These are phyloP conservation scores for Jackrogersella multiformis DNA, from an alignment of 495 filamentous ascomycete genomes.

Conservation along the genomic window DNA sequence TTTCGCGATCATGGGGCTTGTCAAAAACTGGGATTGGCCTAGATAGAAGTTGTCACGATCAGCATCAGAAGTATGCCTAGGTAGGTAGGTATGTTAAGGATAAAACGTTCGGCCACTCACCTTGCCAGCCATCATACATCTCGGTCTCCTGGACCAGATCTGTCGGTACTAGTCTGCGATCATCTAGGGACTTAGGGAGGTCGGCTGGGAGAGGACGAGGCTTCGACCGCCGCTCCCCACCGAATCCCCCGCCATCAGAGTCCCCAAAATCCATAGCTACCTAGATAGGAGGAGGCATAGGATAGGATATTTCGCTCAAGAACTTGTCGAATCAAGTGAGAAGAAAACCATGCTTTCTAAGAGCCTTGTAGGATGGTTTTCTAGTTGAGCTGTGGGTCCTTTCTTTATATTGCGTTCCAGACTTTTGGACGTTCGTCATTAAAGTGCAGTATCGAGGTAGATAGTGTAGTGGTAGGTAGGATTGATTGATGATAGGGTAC, in stretches of 20 bases:
- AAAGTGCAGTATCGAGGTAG: conserved; percentile 16
- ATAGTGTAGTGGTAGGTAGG: no score
- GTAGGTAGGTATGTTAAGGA: no score
- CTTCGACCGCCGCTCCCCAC: conserved; percentile 46
- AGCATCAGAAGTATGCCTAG: conserved; percentile 15
- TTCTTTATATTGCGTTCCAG: conserved; percentile 31
- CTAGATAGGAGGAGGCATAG: conserved; percentile 46
- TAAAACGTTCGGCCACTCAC: conserved; percentile 57
- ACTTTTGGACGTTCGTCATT: conserved; percentile 36
- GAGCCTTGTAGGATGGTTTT: neutral
- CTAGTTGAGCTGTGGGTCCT: conserved; percentile 31
- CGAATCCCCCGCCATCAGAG: conserved; percentile 59
- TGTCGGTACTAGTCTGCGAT: conserved; percentile 70
- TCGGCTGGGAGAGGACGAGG: conserved; percentile 77
- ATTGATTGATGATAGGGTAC: conserved; percentile 3
- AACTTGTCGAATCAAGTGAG: conserved; percentile 22
- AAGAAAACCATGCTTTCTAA: conserved; percentile 34
- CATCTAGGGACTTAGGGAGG: conserved; percentile 89
- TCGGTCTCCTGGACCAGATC: conserved; percentile 80
- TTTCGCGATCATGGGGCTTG: conserved; percentile 81
- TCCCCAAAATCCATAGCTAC: conserved; percentile 67
- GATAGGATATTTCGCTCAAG: conserved; percentile 38
- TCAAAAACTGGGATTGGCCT: conserved; percentile 96
- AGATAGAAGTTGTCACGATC: conserved; percentile 33
- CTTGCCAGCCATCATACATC: conserved; percentile 99